Evolutionary conservation across 2,329 filamentous ascomycete species (phyloP).

Genomic region (Pseudopyrenochaeta lycopersici): DNA sequence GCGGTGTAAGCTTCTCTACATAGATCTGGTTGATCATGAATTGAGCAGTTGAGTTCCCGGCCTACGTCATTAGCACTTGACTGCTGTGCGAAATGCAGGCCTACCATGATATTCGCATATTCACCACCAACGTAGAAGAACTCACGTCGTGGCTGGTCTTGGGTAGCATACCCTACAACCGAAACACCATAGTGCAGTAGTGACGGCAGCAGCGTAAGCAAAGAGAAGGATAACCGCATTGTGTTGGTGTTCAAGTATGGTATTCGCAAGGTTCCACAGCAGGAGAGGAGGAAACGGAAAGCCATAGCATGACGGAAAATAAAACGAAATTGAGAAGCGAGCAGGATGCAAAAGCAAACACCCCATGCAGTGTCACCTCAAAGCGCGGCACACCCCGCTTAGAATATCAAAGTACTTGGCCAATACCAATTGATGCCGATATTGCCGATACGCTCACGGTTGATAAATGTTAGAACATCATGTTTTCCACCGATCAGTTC

Average conservation of each 20-base stretch:
- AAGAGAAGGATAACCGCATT: too few species aligned
- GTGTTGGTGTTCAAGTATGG: too few species aligned
- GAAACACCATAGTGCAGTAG: too few species aligned
- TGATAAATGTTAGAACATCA: neutral
- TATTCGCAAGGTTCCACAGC: too few species aligned
- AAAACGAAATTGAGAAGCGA: too few species aligned
- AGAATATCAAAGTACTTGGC: neutral
- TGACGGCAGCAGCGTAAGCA: too few species aligned
- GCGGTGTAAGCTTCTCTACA: slow-evolving; percentile 33
- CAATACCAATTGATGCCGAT: slow-evolving; percentile 13
- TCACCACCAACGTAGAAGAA: slow-evolving; percentile 22
- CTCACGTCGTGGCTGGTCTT: slow-evolving; percentile 8
- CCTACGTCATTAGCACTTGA: neutral
- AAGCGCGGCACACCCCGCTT: too few species aligned
- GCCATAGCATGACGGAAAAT: too few species aligned
- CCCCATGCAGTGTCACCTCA: too few species aligned
- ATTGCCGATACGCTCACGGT: neutral
- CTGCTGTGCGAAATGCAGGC: neutral
- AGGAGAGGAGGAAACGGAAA: too few species aligned
- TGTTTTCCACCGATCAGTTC: neutral
- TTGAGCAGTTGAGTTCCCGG: slow-evolving; percentile 5
- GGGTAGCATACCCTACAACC: too few species aligned
- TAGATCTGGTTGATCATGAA: slow-evolving; percentile 11
- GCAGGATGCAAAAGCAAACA: too few species aligned
- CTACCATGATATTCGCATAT: slow-evolving; percentile 19